Base-by-base conservation (phyloP, 176 grass and related monocot species). In the Echinochloa phyllopogon region DNA sequence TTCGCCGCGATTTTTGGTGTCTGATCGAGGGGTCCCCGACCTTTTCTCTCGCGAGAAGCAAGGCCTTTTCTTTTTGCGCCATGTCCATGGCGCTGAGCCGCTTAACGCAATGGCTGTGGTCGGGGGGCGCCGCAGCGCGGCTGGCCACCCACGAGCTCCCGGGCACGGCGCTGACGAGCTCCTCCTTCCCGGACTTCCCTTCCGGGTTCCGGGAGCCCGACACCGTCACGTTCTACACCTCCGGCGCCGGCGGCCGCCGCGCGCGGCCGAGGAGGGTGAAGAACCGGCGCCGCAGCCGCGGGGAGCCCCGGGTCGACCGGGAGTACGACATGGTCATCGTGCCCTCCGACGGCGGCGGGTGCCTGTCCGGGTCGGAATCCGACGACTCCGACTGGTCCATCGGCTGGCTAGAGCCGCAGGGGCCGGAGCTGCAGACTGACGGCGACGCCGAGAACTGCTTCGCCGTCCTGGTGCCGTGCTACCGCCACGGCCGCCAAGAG, bases 311-410 rank as follows among this genome's bases (percentile, higher is more conserved):
- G 23, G 78, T 96, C 25, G 94, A 96, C 72, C 84, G 80, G 84
- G 94, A 96, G 89, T 87, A 91, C 85, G 91, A 96, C 48, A 87
- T 91, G 68, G 91, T 96, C 60, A 85, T 96, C 74, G 94, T 96
- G 42, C 89, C 91, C 3, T 93, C 94, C 37, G 91, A 94, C 73
- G 91, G 94, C 33, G 91, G 91, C 61, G 84, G 67, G 12, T 96
- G 91, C 81, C 64, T 93, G 20, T 93, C 94, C 20, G 94, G 85
- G 5, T 91, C 94, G 3, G 94, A 96, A 4, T 93, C 91, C 8
- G 89, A 91, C 21, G 94, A 90, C 61, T 96, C 94, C 6, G 94
- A 96, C 77, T 96, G 89, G 91, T 91, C 91, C 27, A 93, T 96
- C 50, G 94, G 94, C 43, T 96, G 94, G 94, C 76, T 89, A 18